Base-by-base conservation (phyloP, 495 filamentous ascomycete species). In the Xylaria sp. region DNA sequence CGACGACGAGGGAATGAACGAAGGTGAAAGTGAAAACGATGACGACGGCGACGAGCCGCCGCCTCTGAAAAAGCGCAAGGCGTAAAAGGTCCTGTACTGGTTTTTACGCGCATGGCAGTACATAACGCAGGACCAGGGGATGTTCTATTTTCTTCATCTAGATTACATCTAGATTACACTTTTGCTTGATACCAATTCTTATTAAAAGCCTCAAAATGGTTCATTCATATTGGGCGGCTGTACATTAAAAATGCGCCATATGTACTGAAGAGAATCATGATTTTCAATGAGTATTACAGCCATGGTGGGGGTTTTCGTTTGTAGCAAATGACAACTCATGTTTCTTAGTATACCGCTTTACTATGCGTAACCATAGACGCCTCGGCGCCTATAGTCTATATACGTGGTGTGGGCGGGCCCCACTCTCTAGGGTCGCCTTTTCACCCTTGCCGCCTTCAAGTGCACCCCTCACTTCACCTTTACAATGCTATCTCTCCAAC, bases 1-100 rank as follows among this genome's bases (percentile, higher is more conserved):
- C 15, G 80, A 79, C 43, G 85, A 88, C 8, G 83, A 83, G 21
- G 79, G 76, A 4, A 76, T 77, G 35, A 81, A 82, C n/a, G 81
- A 79, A 80, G 24, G 72, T 64, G 48, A 72, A 0, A 68, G 68
- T 17, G 72, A 73, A 31, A 81, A 85, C 21, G 80, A 82, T 14
- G 82, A 82, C 33, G 83, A 87, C 43, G 82, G 82, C 1, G 81
- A 85, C 3, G 85, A 82, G 35, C 76, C 75, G 53, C 78, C 80
- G 65, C 77, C 84, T 4, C 78, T 78, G 70, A 86, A 85, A 73
- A 85, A 85, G 82, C 75, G 80, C 11, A 85, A 84, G 77, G 78
- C 72, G 33, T 82, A 78, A 71, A 19, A 29, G 43, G 43, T 62
- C 6, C n/a, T 17, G 8, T 15, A 26, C 12, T 21, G 40, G n/a